Evolutionary conservation across 1,284 basidiomycete genomes (phyloP).

Genomic region (Malassezia dermatis): DNA sequence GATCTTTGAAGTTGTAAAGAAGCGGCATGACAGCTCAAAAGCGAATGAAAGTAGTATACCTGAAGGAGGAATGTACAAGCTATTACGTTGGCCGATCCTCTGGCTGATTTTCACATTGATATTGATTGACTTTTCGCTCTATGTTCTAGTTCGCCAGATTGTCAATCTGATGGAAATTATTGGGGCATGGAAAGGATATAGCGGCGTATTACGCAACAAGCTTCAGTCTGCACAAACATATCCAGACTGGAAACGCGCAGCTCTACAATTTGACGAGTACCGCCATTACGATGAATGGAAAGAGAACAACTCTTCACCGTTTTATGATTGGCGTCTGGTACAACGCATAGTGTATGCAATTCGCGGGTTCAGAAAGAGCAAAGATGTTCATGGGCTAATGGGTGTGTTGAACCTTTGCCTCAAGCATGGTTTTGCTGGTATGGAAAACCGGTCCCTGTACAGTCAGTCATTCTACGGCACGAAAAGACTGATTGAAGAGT

Average conservation of each 20-base stretch:
- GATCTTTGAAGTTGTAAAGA: slow-evolving; percentile 28
- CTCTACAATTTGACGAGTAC: slow-evolving; percentile 62
- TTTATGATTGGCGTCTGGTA: slow-evolving; percentile 46
- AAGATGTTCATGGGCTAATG: slow-evolving; percentile 63
- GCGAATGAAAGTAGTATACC: slow-evolving; percentile 29
- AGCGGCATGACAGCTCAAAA: slow-evolving; percentile 1
- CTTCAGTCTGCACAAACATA: slow-evolving; percentile 67
- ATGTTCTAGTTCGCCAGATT: slow-evolving; percentile 75
- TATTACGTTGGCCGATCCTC: slow-evolving; percentile 48
- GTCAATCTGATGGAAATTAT: slow-evolving; percentile 52
- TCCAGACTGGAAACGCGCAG: slow-evolving; percentile 68
- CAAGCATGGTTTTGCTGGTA: slow-evolving; percentile 85
- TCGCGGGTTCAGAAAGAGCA: slow-evolving; percentile 54
- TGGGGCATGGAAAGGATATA: slow-evolving; percentile 65
- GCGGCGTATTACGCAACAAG: slow-evolving; percentile 64
- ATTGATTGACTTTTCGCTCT: slow-evolving; percentile 66
- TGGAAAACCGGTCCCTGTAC: slow-evolving; percentile 79
- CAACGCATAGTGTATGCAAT: slow-evolving; percentile 38
- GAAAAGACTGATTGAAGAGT: slow-evolving; percentile 39
- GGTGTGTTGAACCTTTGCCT: slow-evolving; percentile 85
- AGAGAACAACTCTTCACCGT: slow-evolving; percentile 31
- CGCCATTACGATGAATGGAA: slow-evolving; percentile 40
- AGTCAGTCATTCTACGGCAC: slow-evolving; percentile 60
- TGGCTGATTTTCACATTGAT: slow-evolving; percentile 75
- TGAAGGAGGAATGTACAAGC: slow-evolving; percentile 37